A percentile compares a stretch with the other conserved stretches of the same genome.
These are phyloP conservation scores for Candida boidinii DNA, from an alignment of 805 yeast genomes.

Conservation along the genomic window DNA sequence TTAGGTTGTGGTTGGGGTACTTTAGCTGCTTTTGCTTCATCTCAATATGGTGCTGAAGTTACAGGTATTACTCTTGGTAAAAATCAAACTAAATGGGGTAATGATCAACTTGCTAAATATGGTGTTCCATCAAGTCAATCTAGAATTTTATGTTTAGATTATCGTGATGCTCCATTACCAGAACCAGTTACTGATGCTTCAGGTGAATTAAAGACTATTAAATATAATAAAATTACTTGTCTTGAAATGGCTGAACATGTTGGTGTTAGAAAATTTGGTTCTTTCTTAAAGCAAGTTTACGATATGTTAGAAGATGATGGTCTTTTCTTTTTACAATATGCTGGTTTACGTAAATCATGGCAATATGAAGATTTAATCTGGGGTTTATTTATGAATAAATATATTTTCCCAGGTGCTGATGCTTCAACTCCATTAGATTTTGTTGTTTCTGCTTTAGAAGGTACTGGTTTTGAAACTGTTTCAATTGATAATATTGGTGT, in stretches of 20 bases:
- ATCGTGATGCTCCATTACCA: slow-evolving; percentile 82
- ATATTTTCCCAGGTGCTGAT: slow-evolving; percentile 95
- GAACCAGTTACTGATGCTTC: slow-evolving; percentile 30
- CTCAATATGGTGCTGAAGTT: slow-evolving; percentile 74
- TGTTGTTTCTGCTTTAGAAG: slow-evolving; percentile 68
- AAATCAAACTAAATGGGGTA: slow-evolving; percentile 90
- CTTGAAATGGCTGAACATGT: slow-evolving; percentile 96
- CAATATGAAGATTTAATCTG: slow-evolving; percentile 89
- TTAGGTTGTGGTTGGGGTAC: slow-evolving; percentile 98
- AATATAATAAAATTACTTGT: slow-evolving; percentile 81
- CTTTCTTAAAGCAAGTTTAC: slow-evolving; percentile 72
- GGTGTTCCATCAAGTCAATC: slow-evolving; percentile 66
- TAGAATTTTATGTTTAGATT: slow-evolving; percentile 72
- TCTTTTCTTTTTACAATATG: slow-evolving; percentile 75
- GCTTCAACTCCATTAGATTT: slow-evolving; percentile 91
- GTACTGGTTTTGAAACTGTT: slow-evolving; percentile 79
- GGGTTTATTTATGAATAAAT: slow-evolving; percentile 96
- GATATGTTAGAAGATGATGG: slow-evolving; percentile 92
- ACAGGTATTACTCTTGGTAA: slow-evolving; percentile 87
- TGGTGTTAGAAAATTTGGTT: slow-evolving; percentile 75
- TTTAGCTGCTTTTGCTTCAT: slow-evolving; percentile 74
- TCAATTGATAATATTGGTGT: slow-evolving; percentile 85
- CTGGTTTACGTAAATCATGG: slow-evolving; percentile 88
- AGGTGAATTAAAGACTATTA: slow-evolving; percentile 17
- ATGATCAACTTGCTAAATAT: slow-evolving; percentile 54